Percentiles rank a stretch among this genome's conserved stretches.
These are phyloP conservation scores for Gentiana straminea DNA, from an alignment of 257 asterid species.

Conservation along the genomic window DNA sequence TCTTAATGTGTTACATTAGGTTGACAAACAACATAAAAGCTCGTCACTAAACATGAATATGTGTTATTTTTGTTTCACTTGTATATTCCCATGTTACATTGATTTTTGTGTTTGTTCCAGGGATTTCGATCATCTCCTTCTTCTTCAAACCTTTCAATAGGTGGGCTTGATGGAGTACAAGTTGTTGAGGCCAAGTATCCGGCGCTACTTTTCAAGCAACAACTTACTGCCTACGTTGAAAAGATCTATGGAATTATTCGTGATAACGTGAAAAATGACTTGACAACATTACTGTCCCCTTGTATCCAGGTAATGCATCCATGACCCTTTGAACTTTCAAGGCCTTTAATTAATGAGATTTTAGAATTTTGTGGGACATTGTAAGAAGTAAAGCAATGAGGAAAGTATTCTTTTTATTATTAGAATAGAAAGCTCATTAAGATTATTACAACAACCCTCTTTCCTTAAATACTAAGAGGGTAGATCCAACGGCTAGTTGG, in stretches of 20 bases:
- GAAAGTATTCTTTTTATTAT: no score
- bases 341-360: background rate
- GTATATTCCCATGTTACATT: no score
- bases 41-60: no score
- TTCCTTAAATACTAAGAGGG: no score
- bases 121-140: constrained; percentile 62
- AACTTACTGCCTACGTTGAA: constrained; percentile 79
- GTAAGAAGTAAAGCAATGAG: no score
- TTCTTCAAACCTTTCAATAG: constrained; percentile 41
- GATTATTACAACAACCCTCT: no score
- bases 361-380: background rate
- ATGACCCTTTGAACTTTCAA: background rate
- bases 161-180: constrained; percentile 60
- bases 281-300: constrained; percentile 39
- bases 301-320: constrained; percentile 48
- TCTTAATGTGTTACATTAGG: background rate
- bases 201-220: constrained; percentile 82
- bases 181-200: constrained; percentile 83
- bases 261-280: constrained; percentile 61
- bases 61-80: no score
- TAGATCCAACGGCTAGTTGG: no score
- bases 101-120: constrained; percentile 20
- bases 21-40: no score
- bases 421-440: no score
- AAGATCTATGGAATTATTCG: constrained; percentile 79